Percentiles rank a stretch among this genome's conserved stretches.
phyloP scores from a whole-genome alignment of 2,329 filamentous ascomycete genomes.

The Claviceps spartinae region DNA sequence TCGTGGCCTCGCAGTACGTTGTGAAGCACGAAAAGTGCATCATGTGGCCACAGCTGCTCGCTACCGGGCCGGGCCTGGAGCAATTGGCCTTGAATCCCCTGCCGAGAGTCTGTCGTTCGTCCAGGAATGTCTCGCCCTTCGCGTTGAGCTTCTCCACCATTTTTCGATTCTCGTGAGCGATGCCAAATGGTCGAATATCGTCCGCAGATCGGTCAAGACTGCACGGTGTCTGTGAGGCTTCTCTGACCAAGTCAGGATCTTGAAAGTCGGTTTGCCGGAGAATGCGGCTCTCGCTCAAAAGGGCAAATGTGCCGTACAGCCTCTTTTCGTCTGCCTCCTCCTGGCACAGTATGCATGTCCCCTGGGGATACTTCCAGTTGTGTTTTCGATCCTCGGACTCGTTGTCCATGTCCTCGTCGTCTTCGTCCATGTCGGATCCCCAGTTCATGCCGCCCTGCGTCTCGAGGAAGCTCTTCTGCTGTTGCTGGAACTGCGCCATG shows the following conservation, averaged over 20 bases:
- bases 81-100: constrained; percentile 70
- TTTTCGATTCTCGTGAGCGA: constrained; percentile 74
- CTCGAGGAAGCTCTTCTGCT: constrained; percentile 88
- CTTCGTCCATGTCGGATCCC: constrained; percentile 67
- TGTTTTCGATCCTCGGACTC: constrained; percentile 52
- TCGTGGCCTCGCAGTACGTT: constrained; percentile 72
- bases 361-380: constrained; percentile 76
- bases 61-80: constrained; percentile 61
- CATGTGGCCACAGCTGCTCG: constrained; percentile 88
- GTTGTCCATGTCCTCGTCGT: constrained; percentile 56
- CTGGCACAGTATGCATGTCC: constrained; percentile 91
- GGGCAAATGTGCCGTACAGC: constrained; percentile 85
- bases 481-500: constrained; percentile 96
- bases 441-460: constrained; percentile 81
- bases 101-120: constrained; percentile 70
- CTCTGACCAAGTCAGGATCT: constrained; percentile 71
- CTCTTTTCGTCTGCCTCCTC: constrained; percentile 85
- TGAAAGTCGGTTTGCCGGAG: constrained; percentile 74
- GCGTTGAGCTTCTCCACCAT: constrained; percentile 63
- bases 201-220: constrained; percentile 81
- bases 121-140: constrained; percentile 54
- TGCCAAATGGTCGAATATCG: constrained; percentile 72
- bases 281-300: constrained; percentile 75
- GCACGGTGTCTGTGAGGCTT: constrained; percentile 63
- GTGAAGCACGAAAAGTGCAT: constrained; percentile 98